Evolutionary conservation across 1,284 basidiomycete species (phyloP), one percentile per base, ranked within the genome.

Genomic region (Cutaneotrichosporon cavernicola): DNA sequence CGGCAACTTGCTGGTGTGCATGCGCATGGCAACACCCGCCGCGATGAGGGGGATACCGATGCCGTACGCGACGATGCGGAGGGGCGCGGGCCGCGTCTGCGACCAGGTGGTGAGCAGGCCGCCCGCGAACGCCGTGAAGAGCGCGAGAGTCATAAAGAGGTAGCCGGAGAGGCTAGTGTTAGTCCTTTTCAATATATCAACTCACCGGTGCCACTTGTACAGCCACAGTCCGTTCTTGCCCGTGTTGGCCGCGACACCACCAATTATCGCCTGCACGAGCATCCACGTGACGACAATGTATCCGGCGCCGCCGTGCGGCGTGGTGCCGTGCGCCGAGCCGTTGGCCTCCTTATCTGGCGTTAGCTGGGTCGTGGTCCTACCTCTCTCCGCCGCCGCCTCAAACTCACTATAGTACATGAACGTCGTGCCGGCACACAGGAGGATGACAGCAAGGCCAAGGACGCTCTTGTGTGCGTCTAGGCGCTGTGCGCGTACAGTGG

Each of bases 201-300:
- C 75, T 65, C 63, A 78, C 77, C 77, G 69, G 65, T 81, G 79
- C 58, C 76, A 79, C 63, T 80, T 80, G 70, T 79, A 81, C 16
- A 78, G 26, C 30, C 26, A n/a, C 51, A 53, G 30, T 14, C 51
- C 69, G 32, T 56, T 65, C 66, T 73, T 79, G 0, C 71, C 71
- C 14, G 61, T 64, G 67, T 72, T 76, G 8, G 74, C 71, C n/a
- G 70, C 72, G 3, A 67, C 65, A 8, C 56, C 72, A 0, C 80
- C 79, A 1, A 77, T 58, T 1, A 66, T 30, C 6, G 70, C 73
- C 69, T 81, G 78, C 6, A 72, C 22, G 16, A 76, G 38, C 66
- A 76, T 67, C 78, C 77, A 79, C 2, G 58, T 26, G 7, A 79
- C 53, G 2, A 71, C 66, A 0, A 69, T 58, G 6, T 72, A 38